Evolutionary conservation across 2,329 filamentous ascomycete genomes (phyloP).

Genomic region (Leptoxyphium fumago): DNA sequence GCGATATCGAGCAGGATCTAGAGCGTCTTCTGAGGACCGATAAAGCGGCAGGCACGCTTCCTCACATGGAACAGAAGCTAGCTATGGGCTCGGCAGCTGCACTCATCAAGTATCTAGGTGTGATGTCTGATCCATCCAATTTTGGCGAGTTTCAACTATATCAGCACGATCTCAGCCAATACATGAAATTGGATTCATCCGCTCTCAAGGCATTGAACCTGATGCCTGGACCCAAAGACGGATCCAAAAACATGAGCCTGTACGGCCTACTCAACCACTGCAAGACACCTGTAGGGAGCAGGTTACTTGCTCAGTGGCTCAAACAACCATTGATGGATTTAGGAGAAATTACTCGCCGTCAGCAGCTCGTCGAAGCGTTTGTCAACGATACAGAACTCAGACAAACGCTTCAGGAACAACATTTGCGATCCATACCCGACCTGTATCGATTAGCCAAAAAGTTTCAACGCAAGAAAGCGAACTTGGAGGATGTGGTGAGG

Average conservation of each 20-base stretch:
- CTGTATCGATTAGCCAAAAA: slow-evolving; percentile 86
- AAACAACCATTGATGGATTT: slow-evolving; percentile 95
- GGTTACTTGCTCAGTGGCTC: slow-evolving; percentile 85
- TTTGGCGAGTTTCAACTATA: slow-evolving; percentile 96
- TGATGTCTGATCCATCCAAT: slow-evolving; percentile 82
- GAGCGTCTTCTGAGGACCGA: slow-evolving; percentile 79
- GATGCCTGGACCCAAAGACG: slow-evolving; percentile 90
- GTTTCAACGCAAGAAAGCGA: slow-evolving; percentile 83
- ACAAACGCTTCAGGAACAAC: slow-evolving; percentile 93
- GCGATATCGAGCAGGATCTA: slow-evolving; percentile 92
- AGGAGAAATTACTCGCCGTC: slow-evolving; percentile 74
- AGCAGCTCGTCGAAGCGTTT: slow-evolving; percentile 91
- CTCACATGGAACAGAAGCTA: slow-evolving; percentile 83
- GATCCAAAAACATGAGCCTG: slow-evolving; percentile 93
- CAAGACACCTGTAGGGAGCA: slow-evolving; percentile 86
- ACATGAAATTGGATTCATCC: slow-evolving; percentile 95
- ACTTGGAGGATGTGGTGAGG: slow-evolving; percentile 85
- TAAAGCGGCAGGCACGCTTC: slow-evolving; percentile 57
- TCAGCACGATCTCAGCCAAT: slow-evolving; percentile 90
- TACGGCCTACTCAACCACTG: slow-evolving; percentile 92
- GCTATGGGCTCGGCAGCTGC: slow-evolving; percentile 92
- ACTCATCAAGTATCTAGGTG: slow-evolving; percentile 83
- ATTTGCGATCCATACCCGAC: slow-evolving; percentile 83
- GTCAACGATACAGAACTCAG: slow-evolving; percentile 82
- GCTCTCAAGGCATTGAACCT: slow-evolving; percentile 88